These are phyloP conservation scores for Avena insularis DNA, from an alignment of 176 grass and related monocot genomes.

Conservation along the genomic window DNA sequence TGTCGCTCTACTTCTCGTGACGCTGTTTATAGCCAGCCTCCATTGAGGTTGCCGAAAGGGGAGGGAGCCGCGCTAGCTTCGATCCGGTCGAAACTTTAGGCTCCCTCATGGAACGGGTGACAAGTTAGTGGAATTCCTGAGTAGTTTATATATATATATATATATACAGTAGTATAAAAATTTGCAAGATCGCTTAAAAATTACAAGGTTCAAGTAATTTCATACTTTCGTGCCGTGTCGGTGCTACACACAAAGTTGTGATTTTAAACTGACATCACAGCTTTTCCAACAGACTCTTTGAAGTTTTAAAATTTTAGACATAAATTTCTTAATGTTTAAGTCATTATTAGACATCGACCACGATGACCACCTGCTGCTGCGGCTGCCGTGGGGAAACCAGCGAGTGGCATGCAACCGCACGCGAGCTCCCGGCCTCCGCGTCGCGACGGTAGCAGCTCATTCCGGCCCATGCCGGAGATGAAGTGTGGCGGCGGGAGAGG, in stretches of 20 bases:
- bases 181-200: no score
- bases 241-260: no score
- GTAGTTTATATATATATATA: no score
- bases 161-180: no score
- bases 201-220: not conserved
- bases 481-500: no score
- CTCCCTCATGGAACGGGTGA: not conserved
- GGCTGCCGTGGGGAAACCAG: no score
- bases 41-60: slow-evolving; percentile 52
- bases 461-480: no score
- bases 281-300: not conserved
- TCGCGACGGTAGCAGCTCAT: no score
- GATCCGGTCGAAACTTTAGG: not conserved
- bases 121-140: not conserved
- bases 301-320: not conserved
- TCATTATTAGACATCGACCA: not conserved
- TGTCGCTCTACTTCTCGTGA: slow-evolving; percentile 55
- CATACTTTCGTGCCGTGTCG: not conserved
- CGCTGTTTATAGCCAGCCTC: slow-evolving; percentile 58
- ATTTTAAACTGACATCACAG: not conserved
- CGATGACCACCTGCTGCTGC: not conserved
- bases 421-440: no score
- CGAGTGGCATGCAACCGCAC: no score
- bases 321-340: not conserved
- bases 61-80: slow-evolving; percentile 10